Evolutionary conservation across 2,329 filamentous ascomycete species (phyloP).

Genomic region (Leptographium lundbergii): DNA sequence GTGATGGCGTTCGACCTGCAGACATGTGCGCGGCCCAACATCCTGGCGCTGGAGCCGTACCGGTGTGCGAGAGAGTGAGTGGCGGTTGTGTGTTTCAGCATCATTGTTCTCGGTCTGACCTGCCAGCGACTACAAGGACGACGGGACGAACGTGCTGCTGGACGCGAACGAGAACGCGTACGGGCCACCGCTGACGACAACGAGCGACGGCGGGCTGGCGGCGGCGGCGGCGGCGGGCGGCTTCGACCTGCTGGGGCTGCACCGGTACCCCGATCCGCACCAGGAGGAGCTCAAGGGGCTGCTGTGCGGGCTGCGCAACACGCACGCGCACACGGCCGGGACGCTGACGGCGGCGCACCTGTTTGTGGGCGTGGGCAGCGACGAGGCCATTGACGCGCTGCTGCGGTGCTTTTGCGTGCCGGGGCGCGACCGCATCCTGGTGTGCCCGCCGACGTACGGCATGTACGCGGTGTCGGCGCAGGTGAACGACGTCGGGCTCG

Average conservation of each 20-base stretch:
- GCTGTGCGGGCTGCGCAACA: slow-evolving; percentile 79
- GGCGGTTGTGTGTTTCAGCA: no score
- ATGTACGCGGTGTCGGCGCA: slow-evolving; percentile 96
- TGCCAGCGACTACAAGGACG: slow-evolving; percentile 90
- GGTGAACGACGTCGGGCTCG: slow-evolving; percentile 79
- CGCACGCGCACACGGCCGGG: slow-evolving; percentile 64
- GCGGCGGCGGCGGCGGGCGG: slow-evolving; percentile 52
- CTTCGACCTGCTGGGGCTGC: slow-evolving; percentile 68
- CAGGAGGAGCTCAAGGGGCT: slow-evolving; percentile 75
- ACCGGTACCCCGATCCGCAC: slow-evolving; percentile 95
- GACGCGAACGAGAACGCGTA: slow-evolving; percentile 98
- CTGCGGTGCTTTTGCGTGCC: slow-evolving; percentile 88
- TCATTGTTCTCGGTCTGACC: no score
- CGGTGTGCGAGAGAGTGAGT: slow-evolving; percentile 67
- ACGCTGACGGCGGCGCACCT: slow-evolving; percentile 67
- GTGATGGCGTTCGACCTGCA: slow-evolving; percentile 55
- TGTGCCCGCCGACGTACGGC: slow-evolving; percentile 93
- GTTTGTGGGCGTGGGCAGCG: slow-evolving; percentile 90
- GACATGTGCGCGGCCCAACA: slow-evolving; percentile 65
- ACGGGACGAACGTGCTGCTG: slow-evolving; percentile 88
- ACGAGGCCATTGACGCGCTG: slow-evolving; percentile 92
- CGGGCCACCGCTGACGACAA: slow-evolving; percentile 59
- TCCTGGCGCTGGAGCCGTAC: slow-evolving; percentile 64
- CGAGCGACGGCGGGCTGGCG: slow-evolving; percentile 62
- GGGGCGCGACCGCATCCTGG: slow-evolving; percentile 77